Conservation (phyloP, 2,329 filamentous ascomycete genomes). For the Arthroderma sp. region DNA sequence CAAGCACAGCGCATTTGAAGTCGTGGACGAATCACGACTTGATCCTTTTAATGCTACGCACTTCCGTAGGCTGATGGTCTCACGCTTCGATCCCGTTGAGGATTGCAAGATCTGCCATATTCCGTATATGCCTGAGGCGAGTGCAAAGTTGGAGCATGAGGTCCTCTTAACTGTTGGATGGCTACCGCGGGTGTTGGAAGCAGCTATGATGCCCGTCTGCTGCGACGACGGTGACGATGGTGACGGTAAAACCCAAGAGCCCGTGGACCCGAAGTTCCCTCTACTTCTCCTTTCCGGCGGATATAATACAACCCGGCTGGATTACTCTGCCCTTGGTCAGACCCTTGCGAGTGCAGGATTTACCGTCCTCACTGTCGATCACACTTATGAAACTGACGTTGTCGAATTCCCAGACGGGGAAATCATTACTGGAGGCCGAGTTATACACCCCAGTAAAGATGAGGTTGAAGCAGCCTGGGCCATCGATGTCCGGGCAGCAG, state of each 20-base stretch:
- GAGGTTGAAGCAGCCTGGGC: not conserved
- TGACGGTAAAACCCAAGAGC: not conserved
- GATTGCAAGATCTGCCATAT: conserved; percentile 2
- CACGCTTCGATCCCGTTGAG: conserved; percentile 8
- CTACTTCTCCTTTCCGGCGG: conserved; percentile 6
- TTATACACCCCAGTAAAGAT: not conserved
- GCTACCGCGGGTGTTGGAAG: not conserved
- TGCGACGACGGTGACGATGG: not conserved
- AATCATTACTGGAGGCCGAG: conserved; percentile 1
- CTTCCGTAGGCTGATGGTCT: conserved; percentile 8
- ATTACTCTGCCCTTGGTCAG: conserved; percentile 6
- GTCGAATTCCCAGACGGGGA: conserved; percentile 15
- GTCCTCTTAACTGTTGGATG: not conserved
- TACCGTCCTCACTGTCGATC: conserved; percentile 11
- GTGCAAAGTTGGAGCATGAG: conserved; percentile 5
- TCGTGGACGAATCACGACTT: conserved; percentile 4
- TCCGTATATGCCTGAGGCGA: conserved; percentile 3
- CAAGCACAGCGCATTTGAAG: conserved; percentile 3
- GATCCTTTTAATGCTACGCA: conserved; percentile 8
- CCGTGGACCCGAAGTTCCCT: conserved; percentile 1
- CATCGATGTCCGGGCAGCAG: conserved; percentile 1
- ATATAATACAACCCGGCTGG: conserved; percentile 3
- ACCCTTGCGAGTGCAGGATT: conserved; percentile 7
- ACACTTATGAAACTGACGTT: conserved; percentile 12
- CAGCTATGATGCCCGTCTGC: conserved; percentile 3